A percentile compares a stretch with the other conserved stretches of the same genome.
Evolutionary conservation across 1,284 basidiomycete species (phyloP).

Genomic region (Ganoderma lucidum): DNA sequence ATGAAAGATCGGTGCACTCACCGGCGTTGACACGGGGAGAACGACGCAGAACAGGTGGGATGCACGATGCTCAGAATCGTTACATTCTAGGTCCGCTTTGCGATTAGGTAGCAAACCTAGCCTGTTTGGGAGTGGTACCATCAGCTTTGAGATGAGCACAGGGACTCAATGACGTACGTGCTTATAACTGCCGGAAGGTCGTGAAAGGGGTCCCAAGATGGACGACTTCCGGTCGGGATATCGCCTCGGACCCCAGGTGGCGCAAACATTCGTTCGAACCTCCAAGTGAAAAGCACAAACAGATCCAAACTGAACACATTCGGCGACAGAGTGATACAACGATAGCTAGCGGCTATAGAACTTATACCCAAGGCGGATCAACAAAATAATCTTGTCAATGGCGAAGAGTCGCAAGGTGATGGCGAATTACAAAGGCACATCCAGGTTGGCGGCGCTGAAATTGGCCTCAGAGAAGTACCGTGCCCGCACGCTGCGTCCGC

Average conservation of each 20-base stretch:
- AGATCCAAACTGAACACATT: not conserved
- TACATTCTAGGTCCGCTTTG: too few relatives aligned
- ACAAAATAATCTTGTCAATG: not conserved
- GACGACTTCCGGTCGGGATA: not conserved
- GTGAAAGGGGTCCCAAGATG: not conserved
- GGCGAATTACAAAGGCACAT: slow-evolving; percentile 43
- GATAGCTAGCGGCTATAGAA: not conserved
- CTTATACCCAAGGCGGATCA: not conserved
- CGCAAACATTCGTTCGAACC: not conserved
- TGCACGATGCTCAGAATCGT: too few relatives aligned
- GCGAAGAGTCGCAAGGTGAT: not conserved
- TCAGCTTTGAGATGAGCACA: not conserved
- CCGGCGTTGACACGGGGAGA: too few relatives aligned
- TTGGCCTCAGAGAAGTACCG: slow-evolving; percentile 80
- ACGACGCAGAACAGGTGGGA: too few relatives aligned
- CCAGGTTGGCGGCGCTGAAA: slow-evolving; percentile 62
- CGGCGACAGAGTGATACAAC: slow-evolving; percentile 1
- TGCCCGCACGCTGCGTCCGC: slow-evolving; percentile 83
- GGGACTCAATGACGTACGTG: not conserved
- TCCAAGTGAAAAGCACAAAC: not conserved
- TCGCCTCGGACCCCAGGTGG: not conserved
- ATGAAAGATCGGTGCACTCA: too few relatives aligned
- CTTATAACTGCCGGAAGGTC: not conserved
- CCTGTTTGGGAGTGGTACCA: not conserved
- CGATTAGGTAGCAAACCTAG: not conserved